These are phyloP conservation scores for Naganishia albida DNA, from an alignment of 1,284 basidiomycete species.

Conservation along the genomic window DNA sequence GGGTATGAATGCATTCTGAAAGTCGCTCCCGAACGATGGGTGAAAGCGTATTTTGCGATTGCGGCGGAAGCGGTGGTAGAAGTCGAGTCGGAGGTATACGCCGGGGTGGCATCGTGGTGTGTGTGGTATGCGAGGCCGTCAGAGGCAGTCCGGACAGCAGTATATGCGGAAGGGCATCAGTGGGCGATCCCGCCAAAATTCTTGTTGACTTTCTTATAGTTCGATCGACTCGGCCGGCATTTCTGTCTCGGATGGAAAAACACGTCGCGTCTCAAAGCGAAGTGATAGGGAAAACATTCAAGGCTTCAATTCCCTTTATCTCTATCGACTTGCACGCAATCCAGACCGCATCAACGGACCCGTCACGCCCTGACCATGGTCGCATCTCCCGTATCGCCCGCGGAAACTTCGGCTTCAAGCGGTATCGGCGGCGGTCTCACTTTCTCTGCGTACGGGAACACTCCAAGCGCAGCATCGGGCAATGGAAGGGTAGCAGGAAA, in stretches of 20 bases:
- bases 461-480: neutral
- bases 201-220: conserved; percentile 17
- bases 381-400: conserved; percentile 20
- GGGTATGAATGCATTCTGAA: conserved; percentile 9
- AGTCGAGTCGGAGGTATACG: conserved; percentile 18
- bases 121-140: neutral
- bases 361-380: neutral
- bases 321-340: neutral
- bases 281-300: neutral
- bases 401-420: conserved; percentile 14
- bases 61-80: conserved; percentile 29
- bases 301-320: conserved; percentile 13
- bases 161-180: neutral
- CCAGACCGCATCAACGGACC: neutral
- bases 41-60: conserved; percentile 28
- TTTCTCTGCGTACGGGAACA: conserved; percentile 25
- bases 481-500: conserved; percentile 1
- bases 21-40: conserved; percentile 19
- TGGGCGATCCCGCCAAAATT: conserved; percentile 6
- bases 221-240: neutral
- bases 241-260: conserved; percentile 12
- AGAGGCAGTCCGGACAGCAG: no score
- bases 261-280: conserved; percentile 11
- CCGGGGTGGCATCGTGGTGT: conserved; percentile 1
- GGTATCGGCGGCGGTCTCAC: conserved; percentile 19